These are phyloP conservation scores for Podospora australis DNA, from an alignment of 495 filamentous ascomycete genomes.

Conservation along the genomic window DNA sequence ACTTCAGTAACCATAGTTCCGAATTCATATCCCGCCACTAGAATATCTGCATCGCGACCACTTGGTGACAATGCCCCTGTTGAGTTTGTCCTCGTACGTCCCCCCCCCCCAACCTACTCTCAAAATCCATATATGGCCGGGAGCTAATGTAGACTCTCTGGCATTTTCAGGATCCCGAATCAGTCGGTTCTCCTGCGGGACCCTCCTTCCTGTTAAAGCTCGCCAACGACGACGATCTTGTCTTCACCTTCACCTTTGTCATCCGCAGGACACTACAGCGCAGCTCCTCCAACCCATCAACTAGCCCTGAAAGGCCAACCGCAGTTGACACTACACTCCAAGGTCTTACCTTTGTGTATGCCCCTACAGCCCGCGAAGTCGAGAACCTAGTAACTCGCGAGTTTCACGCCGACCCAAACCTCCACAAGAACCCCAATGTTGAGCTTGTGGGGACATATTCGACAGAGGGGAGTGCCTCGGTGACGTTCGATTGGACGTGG, in stretches of 20 bases:
- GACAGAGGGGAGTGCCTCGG: slow-evolving; percentile 71
- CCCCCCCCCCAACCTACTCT: background rate
- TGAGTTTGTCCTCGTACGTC: slow-evolving; percentile 82
- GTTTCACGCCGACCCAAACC: slow-evolving; percentile 93
- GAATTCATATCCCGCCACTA: slow-evolving; percentile 81
- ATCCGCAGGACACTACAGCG: slow-evolving; percentile 60
- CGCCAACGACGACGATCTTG: slow-evolving; percentile 81
- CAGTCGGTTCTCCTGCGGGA: slow-evolving; percentile 41
- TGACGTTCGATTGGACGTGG: slow-evolving; percentile 94
- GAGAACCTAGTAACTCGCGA: slow-evolving; percentile 91
- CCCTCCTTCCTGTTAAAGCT: slow-evolving; percentile 83
- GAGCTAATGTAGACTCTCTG: too few species aligned
- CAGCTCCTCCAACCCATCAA: slow-evolving; percentile 7
- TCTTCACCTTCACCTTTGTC: slow-evolving; percentile 87
- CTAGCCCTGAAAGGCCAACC: slow-evolving; percentile 35
- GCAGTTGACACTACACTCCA: slow-evolving; percentile 70
- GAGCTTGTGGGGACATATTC: slow-evolving; percentile 82
- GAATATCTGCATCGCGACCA: slow-evolving; percentile 70
- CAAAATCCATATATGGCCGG: too few species aligned
- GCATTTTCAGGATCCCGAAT: slow-evolving; percentile 81
- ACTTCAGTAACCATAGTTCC: slow-evolving; percentile 72
- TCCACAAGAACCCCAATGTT: slow-evolving; percentile 96
- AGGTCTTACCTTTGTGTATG: slow-evolving; percentile 87
- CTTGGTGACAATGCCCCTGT: slow-evolving; percentile 65
- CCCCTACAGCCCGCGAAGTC: slow-evolving; percentile 74